Percentiles rank a stretch among this genome's conserved stretches.
phyloP scores from a whole-genome alignment of 2,329 filamentous ascomycete genomes.

The Teratosphaeria destructans region DNA sequence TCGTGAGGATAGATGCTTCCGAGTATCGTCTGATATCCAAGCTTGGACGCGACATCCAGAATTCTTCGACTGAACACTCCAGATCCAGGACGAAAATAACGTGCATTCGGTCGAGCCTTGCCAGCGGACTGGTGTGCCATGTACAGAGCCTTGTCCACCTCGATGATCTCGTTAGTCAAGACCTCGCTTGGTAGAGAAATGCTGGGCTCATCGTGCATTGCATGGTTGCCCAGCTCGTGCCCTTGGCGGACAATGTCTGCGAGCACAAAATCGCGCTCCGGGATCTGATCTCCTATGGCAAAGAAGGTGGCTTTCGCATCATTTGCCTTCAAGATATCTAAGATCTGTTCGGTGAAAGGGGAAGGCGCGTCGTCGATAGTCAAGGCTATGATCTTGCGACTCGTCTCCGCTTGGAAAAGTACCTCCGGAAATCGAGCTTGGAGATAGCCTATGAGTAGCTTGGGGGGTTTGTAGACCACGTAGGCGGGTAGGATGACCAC shows the following conservation, averaged over 20 bases:
- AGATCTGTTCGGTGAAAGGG: conserved; percentile 57
- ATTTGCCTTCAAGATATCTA: conserved; percentile 53
- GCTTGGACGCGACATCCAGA: conserved; percentile 45
- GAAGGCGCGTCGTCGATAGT: conserved; percentile 84
- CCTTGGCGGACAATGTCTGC: conserved; percentile 43
- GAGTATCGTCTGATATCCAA: conserved; percentile 65
- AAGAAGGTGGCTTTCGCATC: conserved; percentile 76
- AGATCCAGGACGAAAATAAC: conserved; percentile 73
- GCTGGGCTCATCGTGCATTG: conserved; percentile 76
- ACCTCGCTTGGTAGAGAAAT: conserved; percentile 47
- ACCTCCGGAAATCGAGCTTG: conserved; percentile 65
- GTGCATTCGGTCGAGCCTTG: conserved; percentile 35
- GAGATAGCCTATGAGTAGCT: conserved; percentile 59
- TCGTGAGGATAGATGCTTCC: conserved; percentile 85
- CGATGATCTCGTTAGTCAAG: conserved; percentile 52
- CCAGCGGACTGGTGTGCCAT: conserved; percentile 41
- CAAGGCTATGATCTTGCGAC: conserved; percentile 61
- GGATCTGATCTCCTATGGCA: conserved; percentile 69
- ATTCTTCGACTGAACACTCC: conserved; percentile 71
- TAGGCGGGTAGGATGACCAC: conserved; percentile 44
- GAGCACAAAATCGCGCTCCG: conserved; percentile 41
- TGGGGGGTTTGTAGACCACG: conserved; percentile 70
- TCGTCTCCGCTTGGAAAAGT: conserved; percentile 56
- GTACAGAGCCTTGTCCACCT: conserved; percentile 53
- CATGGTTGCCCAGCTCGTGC: conserved; percentile 67